phyloP scores from a whole-genome alignment of 805 yeast species.

The Cephaloascus albidus region DNA sequence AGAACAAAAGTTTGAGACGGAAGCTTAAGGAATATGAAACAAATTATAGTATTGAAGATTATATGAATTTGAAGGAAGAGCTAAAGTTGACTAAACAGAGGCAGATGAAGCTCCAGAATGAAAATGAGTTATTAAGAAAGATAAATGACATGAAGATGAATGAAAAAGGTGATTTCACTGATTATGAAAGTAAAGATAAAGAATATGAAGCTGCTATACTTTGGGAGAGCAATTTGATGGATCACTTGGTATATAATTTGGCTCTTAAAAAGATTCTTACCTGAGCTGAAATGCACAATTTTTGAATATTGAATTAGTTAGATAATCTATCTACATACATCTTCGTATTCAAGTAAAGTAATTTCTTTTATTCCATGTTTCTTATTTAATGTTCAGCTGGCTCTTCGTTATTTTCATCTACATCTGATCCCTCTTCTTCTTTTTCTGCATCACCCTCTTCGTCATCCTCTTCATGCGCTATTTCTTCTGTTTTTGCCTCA shows the following conservation, averaged over 20 bases:
- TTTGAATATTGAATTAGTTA: too few relatives aligned
- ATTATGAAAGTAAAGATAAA: not conserved
- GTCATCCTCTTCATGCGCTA: slow-evolving; percentile 1
- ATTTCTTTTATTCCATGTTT: too few relatives aligned
- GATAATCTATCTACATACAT: too few relatives aligned
- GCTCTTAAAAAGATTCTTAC: not conserved
- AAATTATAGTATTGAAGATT: not conserved
- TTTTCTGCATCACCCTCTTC: slow-evolving; percentile 2
- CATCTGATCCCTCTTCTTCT: not conserved
- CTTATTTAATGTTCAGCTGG: too few relatives aligned
- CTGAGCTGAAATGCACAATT: too few relatives aligned
- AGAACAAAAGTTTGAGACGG: not conserved
- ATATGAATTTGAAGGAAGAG: not conserved
- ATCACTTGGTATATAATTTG: not conserved
- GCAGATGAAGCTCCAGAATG: not conserved
- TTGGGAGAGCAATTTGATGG: not conserved
- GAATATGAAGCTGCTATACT: not conserved
- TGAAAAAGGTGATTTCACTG: not conserved
- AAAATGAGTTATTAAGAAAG: not conserved
- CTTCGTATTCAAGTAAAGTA: too few relatives aligned
- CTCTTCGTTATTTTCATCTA: not conserved
- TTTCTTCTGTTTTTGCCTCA: slow-evolving; percentile 2
- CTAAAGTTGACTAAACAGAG: not conserved
- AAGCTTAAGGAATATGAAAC: not conserved
- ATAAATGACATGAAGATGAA: not conserved